Conservation (phyloP, 768 basidiomycete species). For the Sarcodon sp. region DNA sequence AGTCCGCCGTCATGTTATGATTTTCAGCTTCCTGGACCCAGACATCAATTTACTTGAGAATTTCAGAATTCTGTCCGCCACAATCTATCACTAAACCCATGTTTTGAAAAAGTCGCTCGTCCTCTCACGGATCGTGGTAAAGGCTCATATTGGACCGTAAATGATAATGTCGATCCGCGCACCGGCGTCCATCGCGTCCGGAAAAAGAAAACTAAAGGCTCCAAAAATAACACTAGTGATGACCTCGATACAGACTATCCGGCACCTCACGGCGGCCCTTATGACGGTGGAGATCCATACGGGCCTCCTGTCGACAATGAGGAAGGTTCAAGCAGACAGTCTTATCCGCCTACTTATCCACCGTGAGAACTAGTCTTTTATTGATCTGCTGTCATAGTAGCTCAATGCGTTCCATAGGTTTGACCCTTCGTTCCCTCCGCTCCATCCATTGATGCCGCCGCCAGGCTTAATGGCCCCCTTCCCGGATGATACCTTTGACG, state of each 20-base stretch:
- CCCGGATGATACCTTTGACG: conserved; percentile 51
- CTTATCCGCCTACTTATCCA: conserved; percentile 33
- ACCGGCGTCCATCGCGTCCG: conserved; percentile 83
- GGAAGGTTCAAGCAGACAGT: conserved; percentile 42
- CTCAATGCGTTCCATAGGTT: conserved; percentile 31
- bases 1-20: conserved; percentile 16
- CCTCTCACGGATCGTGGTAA: conserved; percentile 86
- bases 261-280: conserved; percentile 23
- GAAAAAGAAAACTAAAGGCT: conserved; percentile 69
- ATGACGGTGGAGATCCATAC: conserved; percentile 45
- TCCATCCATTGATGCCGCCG: conserved; percentile 42
- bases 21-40: conserved; percentile 5
- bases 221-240: conserved; percentile 21
- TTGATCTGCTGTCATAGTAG: neutral
- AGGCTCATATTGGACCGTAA: conserved; percentile 88
- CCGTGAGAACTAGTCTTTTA: neutral
- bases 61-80: conserved; percentile 80
- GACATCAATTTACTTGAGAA: conserved; percentile 7
- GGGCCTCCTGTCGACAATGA: conserved; percentile 45
- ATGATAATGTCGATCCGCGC: conserved; percentile 80
- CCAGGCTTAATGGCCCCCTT: conserved; percentile 51
- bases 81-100: conserved; percentile 82
- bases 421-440: conserved; percentile 45
- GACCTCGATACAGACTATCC: conserved; percentile 50
- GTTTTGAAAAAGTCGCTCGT: conserved; percentile 86